Evolutionary conservation across 1,284 basidiomycete species (phyloP).

Genomic region (Apiotrichum gamsii): DNA sequence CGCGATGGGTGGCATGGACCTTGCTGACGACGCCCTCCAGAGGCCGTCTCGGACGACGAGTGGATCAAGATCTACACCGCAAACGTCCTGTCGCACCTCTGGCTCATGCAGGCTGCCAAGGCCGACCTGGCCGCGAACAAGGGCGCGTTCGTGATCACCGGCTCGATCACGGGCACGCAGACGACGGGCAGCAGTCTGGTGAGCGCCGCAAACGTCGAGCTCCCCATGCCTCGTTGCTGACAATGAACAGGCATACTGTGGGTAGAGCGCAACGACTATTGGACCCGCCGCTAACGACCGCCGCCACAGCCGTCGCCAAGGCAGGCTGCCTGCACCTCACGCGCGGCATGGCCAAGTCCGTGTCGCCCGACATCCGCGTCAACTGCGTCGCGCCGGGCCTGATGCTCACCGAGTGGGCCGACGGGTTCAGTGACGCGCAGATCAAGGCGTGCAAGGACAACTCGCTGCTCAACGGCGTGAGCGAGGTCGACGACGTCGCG

Average conservation of each 20-base stretch:
- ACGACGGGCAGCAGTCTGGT: background rate
- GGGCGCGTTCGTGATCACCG: conserved; percentile 19
- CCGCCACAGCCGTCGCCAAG: conserved; percentile 23
- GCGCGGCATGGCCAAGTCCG: conserved; percentile 21
- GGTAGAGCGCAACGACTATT: too few species aligned
- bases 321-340: conserved; percentile 22
- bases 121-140: conserved; percentile 15
- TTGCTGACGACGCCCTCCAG: conserved; percentile 1
- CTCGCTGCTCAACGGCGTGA: conserved; percentile 12
- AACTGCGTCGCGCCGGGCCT: conserved; percentile 24
- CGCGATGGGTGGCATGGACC: too few species aligned
- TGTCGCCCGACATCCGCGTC: conserved; percentile 20
- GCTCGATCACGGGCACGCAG: conserved; percentile 7
- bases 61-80: conserved; percentile 21
- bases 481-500: conserved; percentile 17
- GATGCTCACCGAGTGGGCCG: conserved; percentile 25
- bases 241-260: background rate
- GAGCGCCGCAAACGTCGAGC: too few species aligned
- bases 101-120: conserved; percentile 22
- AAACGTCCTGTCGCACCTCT: conserved; percentile 23
- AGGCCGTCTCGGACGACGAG: conserved; percentile 16
- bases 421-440: conserved; percentile 16
- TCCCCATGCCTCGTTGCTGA: too few species aligned
- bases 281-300: too few species aligned
- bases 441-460: conserved; percentile 7